These are phyloP conservation scores for Mallotus nudiflorus DNA, from an alignment of 345 rosid species.

Conservation along the genomic window DNA sequence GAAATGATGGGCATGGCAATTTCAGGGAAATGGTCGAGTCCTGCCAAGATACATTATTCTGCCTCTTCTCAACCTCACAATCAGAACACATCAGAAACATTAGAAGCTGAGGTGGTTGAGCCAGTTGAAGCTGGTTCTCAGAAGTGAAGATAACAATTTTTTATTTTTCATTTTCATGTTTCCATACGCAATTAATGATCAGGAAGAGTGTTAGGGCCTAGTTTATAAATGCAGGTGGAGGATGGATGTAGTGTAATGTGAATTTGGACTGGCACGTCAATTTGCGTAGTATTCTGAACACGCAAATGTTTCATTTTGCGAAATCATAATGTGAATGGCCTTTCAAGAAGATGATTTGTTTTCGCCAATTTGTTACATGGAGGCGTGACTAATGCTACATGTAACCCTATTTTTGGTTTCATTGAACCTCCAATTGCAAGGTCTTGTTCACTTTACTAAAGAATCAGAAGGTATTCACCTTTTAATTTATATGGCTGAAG, in stretches of 20 bases:
- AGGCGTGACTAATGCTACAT: too few relatives aligned
- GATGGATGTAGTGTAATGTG: neutral
- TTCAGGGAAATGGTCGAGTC: conserved; percentile 71
- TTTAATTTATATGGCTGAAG: too few relatives aligned
- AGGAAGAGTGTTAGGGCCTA: neutral
- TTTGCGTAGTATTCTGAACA: neutral
- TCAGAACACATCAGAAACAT: conserved; percentile 32
- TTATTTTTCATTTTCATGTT: neutral
- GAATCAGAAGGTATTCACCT: too few relatives aligned
- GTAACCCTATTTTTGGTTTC: too few relatives aligned
- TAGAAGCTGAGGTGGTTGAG: conserved; percentile 88
- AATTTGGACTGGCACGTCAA: neutral
- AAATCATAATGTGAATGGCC: too few relatives aligned
- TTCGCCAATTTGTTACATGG: too few relatives aligned
- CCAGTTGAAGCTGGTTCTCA: conserved; percentile 58
- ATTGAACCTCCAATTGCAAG: too few relatives aligned
- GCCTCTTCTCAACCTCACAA: conserved; percentile 25
- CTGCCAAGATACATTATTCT: conserved; percentile 29
- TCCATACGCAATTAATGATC: neutral
- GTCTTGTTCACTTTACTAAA: too few relatives aligned
- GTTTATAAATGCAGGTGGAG: neutral
- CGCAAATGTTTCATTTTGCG: too few relatives aligned
- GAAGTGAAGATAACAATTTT: conserved; percentile 45
- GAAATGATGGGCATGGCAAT: conserved; percentile 93
- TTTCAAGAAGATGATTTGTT: too few relatives aligned